Base-by-base conservation (phyloP, 2,329 filamentous ascomycete genomes). In the Macrophomina phaseolina region DNA sequence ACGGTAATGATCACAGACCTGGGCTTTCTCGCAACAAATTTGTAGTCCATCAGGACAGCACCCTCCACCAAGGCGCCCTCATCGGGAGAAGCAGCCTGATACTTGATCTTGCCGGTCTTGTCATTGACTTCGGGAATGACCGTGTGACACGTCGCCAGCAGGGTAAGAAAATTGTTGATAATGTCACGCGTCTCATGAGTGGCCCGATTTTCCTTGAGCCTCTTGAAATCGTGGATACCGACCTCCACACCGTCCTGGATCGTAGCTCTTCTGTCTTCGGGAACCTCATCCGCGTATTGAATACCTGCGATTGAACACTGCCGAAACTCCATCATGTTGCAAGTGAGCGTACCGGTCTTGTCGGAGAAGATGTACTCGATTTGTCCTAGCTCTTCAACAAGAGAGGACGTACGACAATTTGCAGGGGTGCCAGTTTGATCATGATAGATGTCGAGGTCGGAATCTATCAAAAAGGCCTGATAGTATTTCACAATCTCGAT, bases 331-430 rank as follows among this genome's bases (percentile, higher is more conserved):
- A 99, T 98, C 85, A 93, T 90, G 76, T 98, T 98, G 81, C 94
- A 97, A n/a, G 94, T 98, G 74, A 98, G 83, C 4, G 94, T 98
- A 51, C 94, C 94, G 1, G 94, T 98, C 83, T 98, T 98, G 83
- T 98, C 94, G 0, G 93, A 97, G 78, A 99, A 99, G 70, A 99
- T 95, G 74, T 96, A 99, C 75, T 98, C 95, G 52, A 99, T 96
- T 86, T 98, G 97, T 65, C 95, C 95, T 52, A 99, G 82, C 76
- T 99, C 96, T 81, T 99, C 95, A 11, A 99, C 95, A 76, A 99
- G 83, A 71, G 94, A 97, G 2, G 94, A 98, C 0, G 95, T 99
- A 73, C 95, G 89, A 80, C 95, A 99, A 70, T 95, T 97, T 5
- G 95, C 94, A 12, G 95, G 93, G 0, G 94, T 99, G 74, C 99